Base-by-base conservation (phyloP, 345 rosid species). In the Pistacia vera region DNA sequence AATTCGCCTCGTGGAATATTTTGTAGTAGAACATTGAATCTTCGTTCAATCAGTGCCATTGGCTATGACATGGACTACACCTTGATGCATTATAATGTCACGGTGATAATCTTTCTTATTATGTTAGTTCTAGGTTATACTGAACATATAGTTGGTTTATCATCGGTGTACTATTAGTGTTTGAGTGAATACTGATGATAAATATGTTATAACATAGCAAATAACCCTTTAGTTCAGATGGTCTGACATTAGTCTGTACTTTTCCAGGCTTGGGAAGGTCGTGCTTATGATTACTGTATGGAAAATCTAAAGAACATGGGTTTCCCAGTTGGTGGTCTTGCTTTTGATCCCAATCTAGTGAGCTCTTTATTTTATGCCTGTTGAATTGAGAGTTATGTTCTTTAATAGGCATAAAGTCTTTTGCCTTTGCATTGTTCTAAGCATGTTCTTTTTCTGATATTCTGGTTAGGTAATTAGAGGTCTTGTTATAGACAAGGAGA, bases 61-160 rank as follows among this genome's bases (percentile, higher is more conserved):
- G 99, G 99, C 78, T 95, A 95, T 76, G 99, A 95, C 87, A 95
- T 95, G 99, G 99, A 95, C 86, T 95, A 95, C 82, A 95, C 99
- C 78, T 82, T 95, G 90, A 86, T 95, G 71, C 99, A 95, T 71
- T 95, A 93, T 83, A 95, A 93, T 82, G 98, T 95, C 83, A 86
- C 59, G 97, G 99, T 93, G 76, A 75, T 69, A 68, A 64, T 48
- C 33, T 38, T n/a, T 76, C 73, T 55, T 52, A 35, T 64, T 35
- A 66, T 68, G 49, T 35, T 56, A 33, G 11, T 70, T 33, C 28
- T 55, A 11, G 30, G 28, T 35, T 54, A 11, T 5, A 18, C 11
- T 44, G 2, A 35, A 48, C 28, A 12, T 28, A 72, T 17, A 28
- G 22, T 61, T 61, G 17, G 35, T 55, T 46, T 60, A 44, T 41